Evolutionary conservation across 2,329 filamentous ascomycete species (phyloP).

Genomic region (Alternaria metachromatica): DNA sequence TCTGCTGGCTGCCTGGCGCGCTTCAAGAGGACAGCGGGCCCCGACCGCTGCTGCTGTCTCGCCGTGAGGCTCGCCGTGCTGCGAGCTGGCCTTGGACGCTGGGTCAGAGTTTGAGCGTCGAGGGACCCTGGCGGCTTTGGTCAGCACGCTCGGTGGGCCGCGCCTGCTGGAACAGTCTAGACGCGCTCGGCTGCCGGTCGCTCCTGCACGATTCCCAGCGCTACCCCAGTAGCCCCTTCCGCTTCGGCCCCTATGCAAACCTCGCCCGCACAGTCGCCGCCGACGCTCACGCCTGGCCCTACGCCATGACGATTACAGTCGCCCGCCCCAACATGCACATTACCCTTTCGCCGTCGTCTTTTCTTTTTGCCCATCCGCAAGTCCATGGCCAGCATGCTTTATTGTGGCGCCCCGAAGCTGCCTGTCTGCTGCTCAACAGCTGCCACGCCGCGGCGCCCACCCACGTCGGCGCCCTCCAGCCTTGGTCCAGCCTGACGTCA

Average conservation of each 20-base stretch:
- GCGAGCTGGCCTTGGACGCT: neutral
- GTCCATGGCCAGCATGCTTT: neutral
- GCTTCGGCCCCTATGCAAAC: constrained; percentile 20
- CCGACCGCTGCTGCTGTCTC: neutral
- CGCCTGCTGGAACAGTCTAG: constrained; percentile 30
- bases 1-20: neutral
- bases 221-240: constrained; percentile 21
- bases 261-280: constrained; percentile 14
- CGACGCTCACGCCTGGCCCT: constrained; percentile 7
- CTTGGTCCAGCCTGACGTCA: constrained; percentile 11
- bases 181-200: constrained; percentile 19
- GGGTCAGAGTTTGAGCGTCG: constrained; percentile 4
- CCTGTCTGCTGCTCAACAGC: neutral
- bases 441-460: neutral
- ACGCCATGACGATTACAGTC: constrained; percentile 2
- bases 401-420: constrained; percentile 8
- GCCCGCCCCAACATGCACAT: constrained; percentile 5
- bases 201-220: constrained; percentile 25
- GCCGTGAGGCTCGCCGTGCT: neutral
- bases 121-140: constrained; percentile 6
- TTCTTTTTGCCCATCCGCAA: neutral
- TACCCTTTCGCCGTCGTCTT: constrained; percentile 6
- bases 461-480: neutral
- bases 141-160: constrained; percentile 18
- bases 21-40: neutral